phyloP scores from a whole-genome alignment of 805 yeast species.

The Aciculoconidium aculeatum region DNA sequence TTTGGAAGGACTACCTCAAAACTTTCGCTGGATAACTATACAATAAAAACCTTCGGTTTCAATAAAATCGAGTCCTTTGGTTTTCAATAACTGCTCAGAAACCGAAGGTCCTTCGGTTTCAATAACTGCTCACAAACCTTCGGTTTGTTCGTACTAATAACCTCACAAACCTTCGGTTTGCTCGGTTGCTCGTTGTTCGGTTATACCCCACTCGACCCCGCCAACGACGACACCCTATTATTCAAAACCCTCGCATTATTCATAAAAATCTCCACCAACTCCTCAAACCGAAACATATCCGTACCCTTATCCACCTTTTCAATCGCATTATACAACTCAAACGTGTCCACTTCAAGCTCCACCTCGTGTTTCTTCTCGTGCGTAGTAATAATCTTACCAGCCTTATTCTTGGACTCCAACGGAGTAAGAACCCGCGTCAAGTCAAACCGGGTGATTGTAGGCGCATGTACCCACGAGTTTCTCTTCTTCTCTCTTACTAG shows the following conservation, averaged over 20 bases:
- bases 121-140: too few relatives aligned
- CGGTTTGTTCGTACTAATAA: too few relatives aligned
- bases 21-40: too few relatives aligned
- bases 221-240: slow-evolving; percentile 38
- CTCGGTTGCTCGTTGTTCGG: too few relatives aligned
- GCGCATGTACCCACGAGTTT: slow-evolving; percentile 63
- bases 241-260: slow-evolving; percentile 51
- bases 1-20: too few relatives aligned
- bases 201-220: slow-evolving; percentile 10
- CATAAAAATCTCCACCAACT: slow-evolving; percentile 49
- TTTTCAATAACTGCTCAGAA: too few relatives aligned
- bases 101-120: too few relatives aligned
- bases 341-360: slow-evolving; percentile 36
- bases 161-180: too few relatives aligned
- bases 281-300: slow-evolving; percentile 54
- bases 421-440: slow-evolving; percentile 53
- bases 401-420: slow-evolving; percentile 27
- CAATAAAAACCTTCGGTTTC: too few relatives aligned
- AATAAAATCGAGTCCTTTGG: too few relatives aligned
- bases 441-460: slow-evolving; percentile 69
- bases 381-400: slow-evolving; percentile 31
- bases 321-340: slow-evolving; percentile 35
- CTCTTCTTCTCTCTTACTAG: slow-evolving; percentile 67
- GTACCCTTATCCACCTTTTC: slow-evolving; percentile 34
- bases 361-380: slow-evolving; percentile 33